Percentiles rank a stretch among this genome's conserved stretches.
These are phyloP conservation scores for Pelargonium cotyledonis DNA, from an alignment of 441 rosid species.

Conservation along the genomic window DNA sequence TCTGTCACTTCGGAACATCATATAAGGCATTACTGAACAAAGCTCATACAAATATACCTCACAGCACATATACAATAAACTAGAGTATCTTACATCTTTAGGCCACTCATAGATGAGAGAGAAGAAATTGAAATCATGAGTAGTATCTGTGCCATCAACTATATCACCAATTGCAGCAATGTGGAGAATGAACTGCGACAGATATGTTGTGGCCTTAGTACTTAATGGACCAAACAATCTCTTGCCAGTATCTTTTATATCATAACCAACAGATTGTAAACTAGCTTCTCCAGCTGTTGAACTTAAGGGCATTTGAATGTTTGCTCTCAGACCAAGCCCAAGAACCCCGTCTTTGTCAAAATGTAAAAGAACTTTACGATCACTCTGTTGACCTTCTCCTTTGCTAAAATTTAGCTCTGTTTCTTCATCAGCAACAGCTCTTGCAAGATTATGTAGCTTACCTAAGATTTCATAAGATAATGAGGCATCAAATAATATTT, in stretches of 20 bases:
- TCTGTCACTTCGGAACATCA: too few species aligned
- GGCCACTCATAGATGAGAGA: conserved; percentile 97
- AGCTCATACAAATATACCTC: conserved; percentile 13
- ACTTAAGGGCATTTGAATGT: conserved; percentile 41
- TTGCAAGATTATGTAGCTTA: conserved; percentile 93
- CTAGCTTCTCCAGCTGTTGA: conserved; percentile 44
- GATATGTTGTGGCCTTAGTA: conserved; percentile 77
- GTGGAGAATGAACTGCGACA: conserved; percentile 90
- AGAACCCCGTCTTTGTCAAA: conserved; percentile 75
- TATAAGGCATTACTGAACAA: neutral
- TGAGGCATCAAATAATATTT: conserved; percentile 18
- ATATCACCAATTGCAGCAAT: conserved; percentile 98
- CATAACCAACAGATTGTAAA: conserved; percentile 46
- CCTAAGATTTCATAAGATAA: conserved; percentile 45
- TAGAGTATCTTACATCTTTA: conserved; percentile 72
- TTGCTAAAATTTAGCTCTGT: conserved; percentile 46
- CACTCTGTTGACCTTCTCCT: conserved; percentile 41
- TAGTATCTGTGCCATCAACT: conserved; percentile 97
- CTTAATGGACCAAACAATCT: conserved; percentile 68
- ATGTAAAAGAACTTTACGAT: conserved; percentile 35
- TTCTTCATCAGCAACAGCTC: conserved; percentile 95
- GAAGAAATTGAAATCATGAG: conserved; percentile 98
- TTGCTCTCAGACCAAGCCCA: conserved; percentile 81
- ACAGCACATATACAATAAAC: conserved; percentile 14
- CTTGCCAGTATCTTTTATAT: conserved; percentile 69